Conservation (phyloP, 257 asterid species). For the Knoxia roxburghii region DNA sequence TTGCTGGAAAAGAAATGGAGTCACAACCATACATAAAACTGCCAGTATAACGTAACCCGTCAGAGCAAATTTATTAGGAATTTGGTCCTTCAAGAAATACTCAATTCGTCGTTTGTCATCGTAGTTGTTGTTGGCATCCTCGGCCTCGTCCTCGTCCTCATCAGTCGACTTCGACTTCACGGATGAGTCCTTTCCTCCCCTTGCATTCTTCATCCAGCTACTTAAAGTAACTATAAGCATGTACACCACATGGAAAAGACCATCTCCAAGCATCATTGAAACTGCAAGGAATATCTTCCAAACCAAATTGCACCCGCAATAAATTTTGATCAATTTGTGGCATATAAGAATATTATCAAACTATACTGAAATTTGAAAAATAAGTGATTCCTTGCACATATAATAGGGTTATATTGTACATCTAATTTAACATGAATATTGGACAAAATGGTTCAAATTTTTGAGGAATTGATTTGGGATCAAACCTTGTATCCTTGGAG, state of each 20-base stretch:
- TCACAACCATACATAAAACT: slow-evolving; percentile 20
- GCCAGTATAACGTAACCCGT: slow-evolving; percentile 43
- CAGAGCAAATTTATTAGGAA: slow-evolving; percentile 32
- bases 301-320: background rate
- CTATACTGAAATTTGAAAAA: too few species aligned
- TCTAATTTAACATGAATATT: too few species aligned
- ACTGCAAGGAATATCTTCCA: slow-evolving; percentile 59
- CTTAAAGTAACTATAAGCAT: slow-evolving; percentile 32
- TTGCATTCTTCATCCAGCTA: slow-evolving; percentile 18
- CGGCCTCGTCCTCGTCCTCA: background rate
- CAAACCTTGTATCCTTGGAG: slow-evolving; percentile 58
- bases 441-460: background rate
- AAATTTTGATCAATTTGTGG: too few species aligned
- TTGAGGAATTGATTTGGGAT: background rate
- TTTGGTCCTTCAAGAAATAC: slow-evolving; percentile 51
- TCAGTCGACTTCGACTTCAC: too few species aligned
- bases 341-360: too few species aligned
- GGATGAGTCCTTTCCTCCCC: background rate
- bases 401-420: too few species aligned
- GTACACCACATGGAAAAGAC: slow-evolving; percentile 52
- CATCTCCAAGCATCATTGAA: slow-evolving; percentile 77
- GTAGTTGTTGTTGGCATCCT: slow-evolving; percentile 11
- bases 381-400: too few species aligned
- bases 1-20: slow-evolving; percentile 43
- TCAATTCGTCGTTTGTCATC: slow-evolving; percentile 33